Conservation (phyloP, 2,329 filamentous ascomycete genomes). For the Botrytis tulipae region DNA sequence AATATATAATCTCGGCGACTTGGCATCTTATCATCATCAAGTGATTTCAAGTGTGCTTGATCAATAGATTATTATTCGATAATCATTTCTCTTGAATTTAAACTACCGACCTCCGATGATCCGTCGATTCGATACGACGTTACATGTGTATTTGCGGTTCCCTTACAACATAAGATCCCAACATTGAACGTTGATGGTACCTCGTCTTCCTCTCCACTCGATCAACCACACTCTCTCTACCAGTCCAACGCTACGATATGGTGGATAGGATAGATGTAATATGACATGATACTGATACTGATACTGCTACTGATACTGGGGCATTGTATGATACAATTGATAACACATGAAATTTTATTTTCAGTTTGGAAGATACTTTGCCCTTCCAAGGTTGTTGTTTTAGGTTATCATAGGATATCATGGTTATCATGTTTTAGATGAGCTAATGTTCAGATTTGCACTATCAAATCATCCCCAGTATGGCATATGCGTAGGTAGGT, state of each 20-base stretch:
- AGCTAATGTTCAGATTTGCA: not conserved
- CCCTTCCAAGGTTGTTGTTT: not conserved
- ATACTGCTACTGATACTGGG: not conserved
- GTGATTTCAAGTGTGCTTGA: not conserved
- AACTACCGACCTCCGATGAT: not conserved
- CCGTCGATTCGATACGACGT: constrained; percentile 17
- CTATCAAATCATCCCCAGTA: not conserved
- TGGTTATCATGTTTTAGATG: constrained; percentile 1
- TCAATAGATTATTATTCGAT: not conserved
- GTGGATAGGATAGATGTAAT: not conserved
- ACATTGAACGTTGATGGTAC: not conserved
- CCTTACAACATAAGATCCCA: not conserved
- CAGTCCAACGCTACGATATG: not conserved
- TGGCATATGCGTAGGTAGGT: not conserved
- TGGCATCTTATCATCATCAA: not conserved
- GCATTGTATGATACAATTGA: not conserved
- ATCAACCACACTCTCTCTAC: not conserved
- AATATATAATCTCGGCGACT: not conserved
- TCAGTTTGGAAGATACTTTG: not conserved
- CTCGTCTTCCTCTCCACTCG: not conserved
- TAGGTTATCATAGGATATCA: not conserved
- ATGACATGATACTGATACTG: not conserved
- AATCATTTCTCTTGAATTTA: not conserved
- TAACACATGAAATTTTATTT: not conserved
- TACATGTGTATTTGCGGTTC: constrained; percentile 11